phyloP scores from a whole-genome alignment of 768 basidiomycete species.

The Roridomyces roridus region DNA sequence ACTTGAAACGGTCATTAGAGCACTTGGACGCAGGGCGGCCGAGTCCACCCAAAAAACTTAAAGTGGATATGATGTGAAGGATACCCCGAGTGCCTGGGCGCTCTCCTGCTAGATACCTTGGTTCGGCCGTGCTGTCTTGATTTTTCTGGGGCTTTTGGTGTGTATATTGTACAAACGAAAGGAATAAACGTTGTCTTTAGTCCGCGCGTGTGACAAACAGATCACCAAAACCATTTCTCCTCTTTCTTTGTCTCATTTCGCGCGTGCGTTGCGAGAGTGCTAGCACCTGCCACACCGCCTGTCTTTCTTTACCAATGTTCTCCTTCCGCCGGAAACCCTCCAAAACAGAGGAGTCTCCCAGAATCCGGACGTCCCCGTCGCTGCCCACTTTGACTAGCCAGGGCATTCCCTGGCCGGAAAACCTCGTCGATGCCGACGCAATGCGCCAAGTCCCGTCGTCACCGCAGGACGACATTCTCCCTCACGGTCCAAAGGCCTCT shows the following conservation, averaged over 20 bases:
- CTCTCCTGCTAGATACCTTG: slow-evolving; percentile 31
- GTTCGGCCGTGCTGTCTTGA: not conserved
- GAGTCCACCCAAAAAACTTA: slow-evolving; percentile 69
- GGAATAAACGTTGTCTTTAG: not conserved
- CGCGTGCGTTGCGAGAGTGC: slow-evolving; percentile 10
- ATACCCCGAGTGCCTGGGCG: slow-evolving; percentile 57
- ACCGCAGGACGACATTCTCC: slow-evolving; percentile 42
- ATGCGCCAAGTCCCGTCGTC: slow-evolving; percentile 54
- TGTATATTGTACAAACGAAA: slow-evolving; percentile 11
- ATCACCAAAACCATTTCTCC: slow-evolving; percentile 27
- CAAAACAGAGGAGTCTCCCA: slow-evolving; percentile 51
- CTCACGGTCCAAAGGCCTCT: slow-evolving; percentile 76
- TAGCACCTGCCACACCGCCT: too few relatives aligned
- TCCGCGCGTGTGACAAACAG: slow-evolving; percentile 27
- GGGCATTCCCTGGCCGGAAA: slow-evolving; percentile 86
- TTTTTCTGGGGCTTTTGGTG: slow-evolving; percentile 17
- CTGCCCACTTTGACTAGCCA: slow-evolving; percentile 78
- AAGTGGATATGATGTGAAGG: slow-evolving; percentile 58
- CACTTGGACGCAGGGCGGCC: slow-evolving; percentile 55
- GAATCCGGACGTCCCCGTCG: slow-evolving; percentile 78
- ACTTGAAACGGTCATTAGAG: slow-evolving; percentile 67
- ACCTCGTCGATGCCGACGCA: slow-evolving; percentile 75
- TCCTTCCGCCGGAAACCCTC: slow-evolving; percentile 76
- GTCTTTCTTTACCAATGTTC: slow-evolving; percentile 59
- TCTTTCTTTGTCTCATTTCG: slow-evolving; percentile 21